Base-by-base conservation (phyloP, 2,329 filamentous ascomycete genomes). In the Pseudocercospora fuligena region DNA sequence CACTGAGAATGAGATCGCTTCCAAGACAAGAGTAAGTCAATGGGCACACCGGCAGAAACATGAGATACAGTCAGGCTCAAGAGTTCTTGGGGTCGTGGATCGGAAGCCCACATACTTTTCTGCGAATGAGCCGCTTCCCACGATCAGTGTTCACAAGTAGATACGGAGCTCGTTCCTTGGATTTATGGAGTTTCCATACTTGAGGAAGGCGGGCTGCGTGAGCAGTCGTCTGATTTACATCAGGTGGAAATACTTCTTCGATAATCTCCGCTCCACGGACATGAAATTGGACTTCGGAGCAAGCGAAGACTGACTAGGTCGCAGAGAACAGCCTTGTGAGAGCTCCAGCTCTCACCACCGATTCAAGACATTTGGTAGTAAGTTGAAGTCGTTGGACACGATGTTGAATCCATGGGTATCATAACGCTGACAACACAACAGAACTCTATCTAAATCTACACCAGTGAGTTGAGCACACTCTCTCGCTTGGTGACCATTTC, bases 401-500 rank as follows among this genome's bases (percentile, higher is more conserved):
- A 63, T 68, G 68, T 68, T 64, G 64, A 66, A 68, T 66, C 63
- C 54, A 63, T 21, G 54, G 65, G 65, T 59, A 61, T 62, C 62
- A 56, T 43, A 14, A 58, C 56, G 56, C 54, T 58, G 54, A 40
- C 27, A 59, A 62, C 40, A 54, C 61, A 43, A 14, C 63, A 14
- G 56, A 43, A 31, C 49, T 57, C 21, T 47, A 40, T 11, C 21
- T 47, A 12, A 21, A 61, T 54, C 56, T 66, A 69, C 23, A 60
- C 33, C 43, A 71, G 54, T 21, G 69, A 67, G 19, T 66, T 68
- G 23, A 75, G 43, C 64, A 76, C 64, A 58, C 73, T 74, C 56
- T 78, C 73, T 61, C 81, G 75, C 73, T 84, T 84, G 56, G 76
- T 77, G 23, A 79, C 66, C 93, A 98, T 97, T 83, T 98, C 95